Percentiles rank a stretch among this genome's conserved stretches.
Evolutionary conservation across 768 basidiomycete genomes (phyloP).

Genomic region (Tricholomella constricta): DNA sequence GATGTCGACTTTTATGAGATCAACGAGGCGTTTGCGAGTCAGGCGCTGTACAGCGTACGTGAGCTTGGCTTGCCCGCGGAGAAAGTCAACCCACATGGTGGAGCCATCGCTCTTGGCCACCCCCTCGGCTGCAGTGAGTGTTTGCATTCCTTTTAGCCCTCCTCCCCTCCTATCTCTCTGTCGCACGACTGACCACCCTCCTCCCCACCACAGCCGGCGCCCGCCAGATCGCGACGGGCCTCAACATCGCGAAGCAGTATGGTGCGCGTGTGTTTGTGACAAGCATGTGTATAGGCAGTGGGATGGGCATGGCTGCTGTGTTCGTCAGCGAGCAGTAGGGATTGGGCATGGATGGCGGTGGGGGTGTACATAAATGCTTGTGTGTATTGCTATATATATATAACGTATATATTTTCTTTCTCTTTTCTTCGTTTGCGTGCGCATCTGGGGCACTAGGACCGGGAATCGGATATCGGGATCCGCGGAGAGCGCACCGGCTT

Average conservation of each 20-base stretch:
- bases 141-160: background rate
- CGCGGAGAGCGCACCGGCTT: too few species aligned
- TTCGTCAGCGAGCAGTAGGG: conserved; percentile 80
- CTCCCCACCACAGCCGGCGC: conserved; percentile 62
- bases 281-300: conserved; percentile 89
- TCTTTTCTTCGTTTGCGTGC: too few species aligned
- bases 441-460: too few species aligned
- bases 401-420: too few species aligned
- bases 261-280: conserved; percentile 80
- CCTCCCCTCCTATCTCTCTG: background rate
- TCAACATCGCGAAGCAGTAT: conserved; percentile 81
- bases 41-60: conserved; percentile 75
- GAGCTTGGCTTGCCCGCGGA: conserved; percentile 68
- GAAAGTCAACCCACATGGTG: conserved; percentile 87
- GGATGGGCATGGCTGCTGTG: conserved; percentile 90
- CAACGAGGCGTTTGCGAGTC: conserved; percentile 89
- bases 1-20: conserved; percentile 93
- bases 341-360: background rate
- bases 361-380: too few species aligned
- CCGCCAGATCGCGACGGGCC: conserved; percentile 86
- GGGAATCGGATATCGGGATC: too few species aligned
- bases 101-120: conserved; percentile 89
- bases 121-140: conserved; percentile 80
- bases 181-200: background rate
- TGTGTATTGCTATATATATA: too few species aligned